Evolutionary conservation across 108 stramenopile genomes (phyloP), one percentile per base, ranked within the genome.

Genomic region (Parmales sp.): DNA sequence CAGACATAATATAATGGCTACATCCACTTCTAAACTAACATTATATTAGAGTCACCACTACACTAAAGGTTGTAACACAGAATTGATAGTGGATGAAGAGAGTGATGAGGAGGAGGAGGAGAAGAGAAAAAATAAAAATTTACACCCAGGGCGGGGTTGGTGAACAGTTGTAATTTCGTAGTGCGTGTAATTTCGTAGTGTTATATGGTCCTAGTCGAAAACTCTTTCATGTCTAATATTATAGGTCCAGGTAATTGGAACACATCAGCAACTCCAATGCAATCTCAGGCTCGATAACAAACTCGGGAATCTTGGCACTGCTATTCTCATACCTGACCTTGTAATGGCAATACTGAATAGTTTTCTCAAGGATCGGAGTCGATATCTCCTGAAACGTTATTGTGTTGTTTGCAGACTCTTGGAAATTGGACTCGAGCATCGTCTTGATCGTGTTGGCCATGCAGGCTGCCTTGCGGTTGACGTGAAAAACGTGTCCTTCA

Each of bases 221-320:
- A n/a, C n/a, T n/a, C n/a, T n/a, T n/a, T n/a, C n/a, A n/a, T n/a
- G n/a, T n/a, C n/a, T n/a, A n/a, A 43, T 43, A 8, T 43, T 73
- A 85, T 51, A 83, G 83, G 44, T 85, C 82, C 18, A 85, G 69
- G 66, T 80, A 85, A 49, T 83, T 83, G 3, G 80, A 77, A 2
- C 82, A 81, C 80, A 85, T 85, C 16, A 85, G 67, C 26, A 85
- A 65, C 37, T 85, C 84, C 20, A 82, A 25, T 19, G 81, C 82
- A 6, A 83, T 43, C 68, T 83, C 84, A 6, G 84, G 84, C 43
- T 85, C 82, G 38, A 83, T 82, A 6, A 36, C 23, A 39, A 85
- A 85, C 46, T 85, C 83, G 3, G 84, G 84, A 37, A 82, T 80
- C 4, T 73, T 73, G 0, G 54, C 20, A 13, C 64, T 69, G 43